Base-by-base conservation (phyloP, 2,329 filamentous ascomycete genomes). In the Fusarium oligoseptatum region DNA sequence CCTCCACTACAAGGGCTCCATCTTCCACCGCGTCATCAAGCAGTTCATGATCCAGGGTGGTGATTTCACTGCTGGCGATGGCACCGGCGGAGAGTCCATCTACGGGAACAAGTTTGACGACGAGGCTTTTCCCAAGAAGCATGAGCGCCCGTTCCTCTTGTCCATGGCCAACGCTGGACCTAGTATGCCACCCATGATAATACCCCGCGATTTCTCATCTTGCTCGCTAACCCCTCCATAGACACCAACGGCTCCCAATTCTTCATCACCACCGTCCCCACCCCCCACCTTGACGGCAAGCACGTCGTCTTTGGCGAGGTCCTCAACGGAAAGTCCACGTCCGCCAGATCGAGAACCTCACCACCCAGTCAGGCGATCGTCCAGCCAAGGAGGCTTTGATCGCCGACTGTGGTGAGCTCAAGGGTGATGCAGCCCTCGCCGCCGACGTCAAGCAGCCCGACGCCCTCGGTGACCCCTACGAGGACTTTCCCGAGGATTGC, bases 161-260 rank as follows among this genome's bases (percentile, higher is more conserved):
- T 97, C 94, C 82, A 99, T 99, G 97, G 97, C 97, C 80, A 99
- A 99, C 82, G 96, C 97, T 75, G 97, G 97, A 56, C 94, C 95
- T 55, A 94, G 93, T 93, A 89, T 78, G 90, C 58, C 27, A 34
- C 32, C 32, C 32, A 37, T 37, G 36, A 17, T 45, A 22, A 12
- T 48, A 24, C 43, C 43, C 43, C 20, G 20, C 22, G 43, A 48
- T 60, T 24, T 37, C 20, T 52, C 15, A 41, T 68, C 66, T 24
- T 27, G 27, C 27, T 29, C 27, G 27, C 22, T 50, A 17, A 29
- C 22, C 24, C 76, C 55, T 32, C 60, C 45, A 57, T 76, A 94
- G 92, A 93, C 79, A 98, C 97, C 83, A 99, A 99, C 83, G 97
- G 97, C 80, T 97, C 94, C 60, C 97, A 99, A 81, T 99, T 99